Percentiles rank a stretch among this genome's conserved stretches.
Conservation (phyloP, 2,329 filamentous ascomycete genomes). For the Didymella lethalis region DNA sequence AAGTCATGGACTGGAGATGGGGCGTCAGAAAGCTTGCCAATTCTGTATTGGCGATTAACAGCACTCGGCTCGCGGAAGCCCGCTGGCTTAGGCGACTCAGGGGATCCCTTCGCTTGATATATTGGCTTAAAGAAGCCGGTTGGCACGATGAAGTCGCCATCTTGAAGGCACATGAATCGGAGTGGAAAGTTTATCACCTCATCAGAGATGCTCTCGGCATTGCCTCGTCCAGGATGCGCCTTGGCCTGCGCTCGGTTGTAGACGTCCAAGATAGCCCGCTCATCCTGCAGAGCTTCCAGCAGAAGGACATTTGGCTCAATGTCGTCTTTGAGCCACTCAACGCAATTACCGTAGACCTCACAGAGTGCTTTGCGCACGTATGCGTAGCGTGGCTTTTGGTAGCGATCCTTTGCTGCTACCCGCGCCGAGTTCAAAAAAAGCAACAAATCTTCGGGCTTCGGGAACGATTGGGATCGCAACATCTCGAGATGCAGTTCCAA, state of each 20-base stretch:
- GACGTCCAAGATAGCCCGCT: neutral
- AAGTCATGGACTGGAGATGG: slow-evolving; percentile 29
- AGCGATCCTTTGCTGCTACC: neutral
- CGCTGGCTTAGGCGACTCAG: neutral
- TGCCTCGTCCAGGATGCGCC: neutral
- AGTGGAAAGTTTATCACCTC: slow-evolving; percentile 3
- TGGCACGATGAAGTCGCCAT: neutral
- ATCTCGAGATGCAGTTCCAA: neutral
- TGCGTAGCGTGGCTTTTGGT: neutral
- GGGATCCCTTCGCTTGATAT: slow-evolving; percentile 6
- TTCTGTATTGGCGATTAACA: neutral
- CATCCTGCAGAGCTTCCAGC: slow-evolving; percentile 9
- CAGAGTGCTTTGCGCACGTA: neutral
- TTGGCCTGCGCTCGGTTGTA: slow-evolving; percentile 6
- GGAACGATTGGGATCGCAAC: neutral
- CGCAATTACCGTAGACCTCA: neutral
- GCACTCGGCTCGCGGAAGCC: neutral
- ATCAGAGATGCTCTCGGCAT: neutral
- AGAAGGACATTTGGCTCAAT: neutral
- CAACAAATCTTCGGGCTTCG: neutral
- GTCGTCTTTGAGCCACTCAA: neutral
- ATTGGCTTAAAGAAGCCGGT: slow-evolving; percentile 8
- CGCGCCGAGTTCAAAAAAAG: neutral
- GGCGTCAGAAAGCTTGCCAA: slow-evolving; percentile 29
- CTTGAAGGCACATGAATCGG: neutral